A percentile compares a stretch with the other conserved stretches of the same genome.
phyloP scores from a whole-genome alignment of 2,329 filamentous ascomycete species.

The Botryotinia calthae region DNA sequence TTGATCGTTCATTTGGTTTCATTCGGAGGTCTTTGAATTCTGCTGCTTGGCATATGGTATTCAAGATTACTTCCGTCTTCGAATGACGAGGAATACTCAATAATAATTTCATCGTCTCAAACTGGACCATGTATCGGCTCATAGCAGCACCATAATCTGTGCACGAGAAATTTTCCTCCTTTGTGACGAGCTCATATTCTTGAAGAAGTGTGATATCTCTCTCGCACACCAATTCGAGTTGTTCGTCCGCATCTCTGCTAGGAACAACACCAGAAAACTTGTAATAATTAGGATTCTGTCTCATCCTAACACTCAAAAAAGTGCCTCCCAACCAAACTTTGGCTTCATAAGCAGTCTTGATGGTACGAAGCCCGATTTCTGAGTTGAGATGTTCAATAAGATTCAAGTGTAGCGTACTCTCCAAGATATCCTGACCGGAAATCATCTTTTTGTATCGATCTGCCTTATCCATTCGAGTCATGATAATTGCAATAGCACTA shows the following conservation, averaged over 20 bases:
- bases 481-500: slow-evolving; percentile 72
- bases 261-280: slow-evolving; percentile 55
- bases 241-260: slow-evolving; percentile 55
- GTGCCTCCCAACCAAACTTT: slow-evolving; percentile 74
- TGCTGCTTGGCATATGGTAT: slow-evolving; percentile 61
- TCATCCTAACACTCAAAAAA: slow-evolving; percentile 73
- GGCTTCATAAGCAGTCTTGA: slow-evolving; percentile 62
- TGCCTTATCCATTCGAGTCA: slow-evolving; percentile 67
- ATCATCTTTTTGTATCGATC: slow-evolving; percentile 70
- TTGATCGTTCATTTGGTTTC: slow-evolving; percentile 63
- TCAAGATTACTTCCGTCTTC: slow-evolving; percentile 65
- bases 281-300: slow-evolving; percentile 69
- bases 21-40: slow-evolving; percentile 74
- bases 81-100: slow-evolving; percentile 60
- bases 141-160: slow-evolving; percentile 77
- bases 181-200: slow-evolving; percentile 55
- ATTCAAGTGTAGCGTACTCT: slow-evolving; percentile 76
- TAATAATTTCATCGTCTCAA: slow-evolving; percentile 74
- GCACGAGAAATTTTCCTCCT: slow-evolving; percentile 49
- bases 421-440: slow-evolving; percentile 68
- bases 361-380: slow-evolving; percentile 74
- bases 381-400: slow-evolving; percentile 83
- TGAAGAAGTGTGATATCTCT: slow-evolving; percentile 65
- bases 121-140: slow-evolving; percentile 78
- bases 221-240: slow-evolving; percentile 68